Base-by-base conservation (phyloP, 805 yeast genomes). In the Lachancea meyersii region DNA sequence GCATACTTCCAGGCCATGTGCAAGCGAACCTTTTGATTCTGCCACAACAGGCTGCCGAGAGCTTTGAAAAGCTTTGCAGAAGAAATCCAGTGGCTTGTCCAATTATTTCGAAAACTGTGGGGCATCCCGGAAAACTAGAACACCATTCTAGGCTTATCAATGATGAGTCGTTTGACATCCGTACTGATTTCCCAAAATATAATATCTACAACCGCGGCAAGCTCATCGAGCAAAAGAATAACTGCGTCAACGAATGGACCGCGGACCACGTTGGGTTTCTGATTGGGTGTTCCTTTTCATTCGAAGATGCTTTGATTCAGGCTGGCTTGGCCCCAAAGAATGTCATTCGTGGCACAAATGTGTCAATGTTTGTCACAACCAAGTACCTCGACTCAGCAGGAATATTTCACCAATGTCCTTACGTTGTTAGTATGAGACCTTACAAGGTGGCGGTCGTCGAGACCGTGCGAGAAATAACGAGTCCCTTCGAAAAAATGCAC, bases 341-440 rank as follows among this genome's bases (percentile, higher is more conserved):
- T 35, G 36, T 46, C 10, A 19, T 37, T 6, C 34, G 32, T n/a
- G 45, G 46, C 13, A 47, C 50, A 8, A 51, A 50, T 35, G 64
- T 61, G 4, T 43, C 64, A 1, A 58, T 60, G 59, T 61, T 50
- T 44, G 50, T 47, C 30, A 60, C 65, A 4, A 48, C 39, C 3
- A 60, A 49, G 35, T 34, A 38, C 18, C 41, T 64, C 41, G 48
- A 56, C 43, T 51, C 67, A 8, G 55, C 71, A 7, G 66, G 70
- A 6, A 48, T 60, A 8, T 61, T 64, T 45, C 44, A 50, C 8
- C 45, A 57, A 14, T 55, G 57, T 32, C 54, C 63, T 9, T 68
- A 65, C 41, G 70, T 68, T 4, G 73, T 69, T 8, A 67, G 72
- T 43, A 69, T 68, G 72, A 48, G 72, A 30, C 71, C 72, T 0